Evolutionary conservation across 1,284 basidiomycete species (phyloP), one percentile per base, ranked within the genome.

Genomic region (Leccinum laetum): DNA sequence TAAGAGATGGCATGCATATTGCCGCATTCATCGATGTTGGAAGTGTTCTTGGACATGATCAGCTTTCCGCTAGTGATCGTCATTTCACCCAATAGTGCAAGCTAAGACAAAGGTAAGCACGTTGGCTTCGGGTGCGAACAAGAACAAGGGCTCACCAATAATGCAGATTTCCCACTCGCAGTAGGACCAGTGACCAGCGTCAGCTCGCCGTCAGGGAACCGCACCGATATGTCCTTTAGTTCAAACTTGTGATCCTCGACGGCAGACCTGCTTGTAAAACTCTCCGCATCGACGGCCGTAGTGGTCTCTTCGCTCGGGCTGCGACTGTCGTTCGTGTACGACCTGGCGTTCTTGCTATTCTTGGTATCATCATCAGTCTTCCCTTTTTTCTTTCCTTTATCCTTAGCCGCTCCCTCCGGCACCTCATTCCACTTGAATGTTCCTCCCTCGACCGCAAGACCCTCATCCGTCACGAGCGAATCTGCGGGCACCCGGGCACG

Each of bases 111-210:
- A 16, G 0, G 13, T 61, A 13, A 69, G 11, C 5, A 29, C 11
- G 6, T 7, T 1, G 21, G 16, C 26, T 24, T 7, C 18, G n/a
- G 9, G 52, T 35, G 11, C 14, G 4, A 39, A 60, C 9, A 62
- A 60, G 4, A 39, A 60, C 9, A 62, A 60, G 9, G 4, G 13
- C 75, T 65, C 32, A 77, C 74, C 57, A 78, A 61, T 16, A 75
- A 55, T 7, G 75, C 76, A 18, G 87, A 87, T 78, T 92, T 92
- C n/a, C 90, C 90, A 37, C 85, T 84, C 1, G 88, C 90, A 0
- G 89, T 90, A 0, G 89, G 86, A 5, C 85, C 86, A 3, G 83
- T 84, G 65, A 89, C 73, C 16, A 88, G 73, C 8, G 82, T 82
- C 49, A 89, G 68, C 68, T 83, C 79, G 10, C 87, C 84, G 4